Conservation (phyloP, 305 asterid species). For the Solanum chacoense region DNA sequence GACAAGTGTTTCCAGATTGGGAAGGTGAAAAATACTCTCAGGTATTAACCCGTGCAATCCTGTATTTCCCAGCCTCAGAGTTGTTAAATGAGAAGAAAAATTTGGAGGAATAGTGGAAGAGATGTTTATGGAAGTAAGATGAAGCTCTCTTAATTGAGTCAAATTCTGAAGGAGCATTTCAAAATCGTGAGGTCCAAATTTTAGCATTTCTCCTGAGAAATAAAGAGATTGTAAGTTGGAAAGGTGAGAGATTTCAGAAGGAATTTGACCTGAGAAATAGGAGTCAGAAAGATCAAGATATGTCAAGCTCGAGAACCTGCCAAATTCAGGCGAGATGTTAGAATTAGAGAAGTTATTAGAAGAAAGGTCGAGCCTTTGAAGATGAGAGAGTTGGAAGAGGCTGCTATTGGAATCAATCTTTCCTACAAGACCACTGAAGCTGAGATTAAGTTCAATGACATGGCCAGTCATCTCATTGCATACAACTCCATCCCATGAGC, state of each 20-base stretch:
- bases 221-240: background rate
- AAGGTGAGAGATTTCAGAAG: background rate
- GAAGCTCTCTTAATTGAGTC: background rate
- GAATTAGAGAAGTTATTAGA: background rate
- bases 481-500: background rate
- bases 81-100: background rate
- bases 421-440: background rate
- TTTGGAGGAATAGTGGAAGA: background rate
- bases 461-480: background rate
- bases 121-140: background rate
- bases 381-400: background rate
- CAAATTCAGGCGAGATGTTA: background rate
- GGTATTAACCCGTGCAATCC: background rate
- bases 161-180: background rate
- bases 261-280: background rate
- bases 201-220: background rate
- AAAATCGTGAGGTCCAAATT: background rate
- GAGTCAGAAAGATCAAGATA: background rate
- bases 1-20: background rate
- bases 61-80: background rate
- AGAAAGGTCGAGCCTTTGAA: background rate
- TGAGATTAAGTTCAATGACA: background rate
- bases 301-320: background rate
- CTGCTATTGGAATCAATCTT: background rate
- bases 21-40: background rate